A percentile compares a stretch with the other conserved stretches of the same genome.
These are phyloP conservation scores for Fusarium sp. DNA, from an alignment of 2,329 filamentous ascomycete genomes.

Conservation along the genomic window DNA sequence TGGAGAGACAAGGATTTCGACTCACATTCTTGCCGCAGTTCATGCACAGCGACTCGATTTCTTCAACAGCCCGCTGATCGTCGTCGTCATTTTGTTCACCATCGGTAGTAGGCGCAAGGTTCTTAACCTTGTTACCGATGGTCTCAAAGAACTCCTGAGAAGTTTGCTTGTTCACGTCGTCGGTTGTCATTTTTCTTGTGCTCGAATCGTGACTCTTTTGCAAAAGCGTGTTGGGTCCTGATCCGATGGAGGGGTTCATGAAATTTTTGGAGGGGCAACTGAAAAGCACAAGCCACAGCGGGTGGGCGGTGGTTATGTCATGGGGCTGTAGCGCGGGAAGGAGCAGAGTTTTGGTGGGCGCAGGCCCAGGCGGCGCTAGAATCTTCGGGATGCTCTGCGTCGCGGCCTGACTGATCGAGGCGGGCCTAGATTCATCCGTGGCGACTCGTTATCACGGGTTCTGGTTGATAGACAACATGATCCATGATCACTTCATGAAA, in stretches of 20 bases:
- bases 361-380: slow-evolving; percentile 30
- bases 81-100: slow-evolving; percentile 46
- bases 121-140: slow-evolving; percentile 67
- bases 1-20: slow-evolving; percentile 2
- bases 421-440: slow-evolving; percentile 26
- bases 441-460: not conserved
- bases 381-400: slow-evolving; percentile 33
- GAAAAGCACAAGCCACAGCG: slow-evolving; percentile 16
- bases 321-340: slow-evolving; percentile 27
- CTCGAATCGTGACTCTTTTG: slow-evolving; percentile 13
- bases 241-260: slow-evolving; percentile 43
- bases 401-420: slow-evolving; percentile 18
- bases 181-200: slow-evolving; percentile 52
- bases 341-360: slow-evolving; percentile 31
- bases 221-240: slow-evolving; percentile 33
- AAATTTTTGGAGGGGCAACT: slow-evolving; percentile 48
- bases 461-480: not conserved
- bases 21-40: slow-evolving; percentile 80
- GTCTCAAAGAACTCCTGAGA: slow-evolving; percentile 66
- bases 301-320: slow-evolving; percentile 42
- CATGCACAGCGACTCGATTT: slow-evolving; percentile 84
- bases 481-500: slow-evolving; percentile 55
- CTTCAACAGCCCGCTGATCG: slow-evolving; percentile 66
- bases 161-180: slow-evolving; percentile 51
- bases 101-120: slow-evolving; percentile 54